Evolutionary conservation across 2,329 filamentous ascomycete genomes (phyloP), one percentile per base, ranked within the genome.

Genomic region (Fusarium neocosmosporiellum): DNA sequence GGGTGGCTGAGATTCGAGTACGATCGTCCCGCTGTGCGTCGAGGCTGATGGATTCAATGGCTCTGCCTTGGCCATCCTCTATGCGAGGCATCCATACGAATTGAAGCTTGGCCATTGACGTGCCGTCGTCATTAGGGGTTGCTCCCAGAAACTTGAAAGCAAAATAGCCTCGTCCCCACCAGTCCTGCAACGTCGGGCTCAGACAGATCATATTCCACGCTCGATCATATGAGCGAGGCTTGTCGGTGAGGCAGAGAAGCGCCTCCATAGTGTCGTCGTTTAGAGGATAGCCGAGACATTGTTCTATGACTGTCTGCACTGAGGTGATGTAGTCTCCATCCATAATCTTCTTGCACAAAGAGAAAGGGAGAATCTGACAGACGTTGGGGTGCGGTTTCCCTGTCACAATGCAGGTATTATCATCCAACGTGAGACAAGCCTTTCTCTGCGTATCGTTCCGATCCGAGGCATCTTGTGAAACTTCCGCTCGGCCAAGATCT

Each of bases 61-160:
- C 33, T 22, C 11, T 22, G n/a, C 20, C 39, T 5, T 5, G n/a
- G 4, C 31, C n/a, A 0, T 9, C 3, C 16, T 6, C 11, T 13
- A 57, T 57, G 31, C 48, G 29, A 16, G 37, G 60, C 50, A 63
- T 63, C 60, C 37, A 63, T 24, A 57, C 36, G 20, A 63, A 8
- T 29, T 57, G 36, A 27, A 46, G 34, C 37, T 57, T 4, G 14
- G 33, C 20, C 7, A 22, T 13, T 4, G 31, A 37, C 4, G 7
- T 18, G 11, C n/a, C 20, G 20, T 7, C 14, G n/a, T 16, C 18
- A 7, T 14, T 6, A 20, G 22, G 11, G 2, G 7, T 37, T 24
- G 33, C 41, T 41, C 50, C 20, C 3, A 57, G 24, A 11, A 18
- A 39, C 18, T 50, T 64, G 29, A 64, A 31, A 11, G 13, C 53